Percentiles rank a stretch among this genome's conserved stretches.
Evolutionary conservation across 305 asterid genomes (phyloP).

Genomic region (Fraxinus greggii): DNA sequence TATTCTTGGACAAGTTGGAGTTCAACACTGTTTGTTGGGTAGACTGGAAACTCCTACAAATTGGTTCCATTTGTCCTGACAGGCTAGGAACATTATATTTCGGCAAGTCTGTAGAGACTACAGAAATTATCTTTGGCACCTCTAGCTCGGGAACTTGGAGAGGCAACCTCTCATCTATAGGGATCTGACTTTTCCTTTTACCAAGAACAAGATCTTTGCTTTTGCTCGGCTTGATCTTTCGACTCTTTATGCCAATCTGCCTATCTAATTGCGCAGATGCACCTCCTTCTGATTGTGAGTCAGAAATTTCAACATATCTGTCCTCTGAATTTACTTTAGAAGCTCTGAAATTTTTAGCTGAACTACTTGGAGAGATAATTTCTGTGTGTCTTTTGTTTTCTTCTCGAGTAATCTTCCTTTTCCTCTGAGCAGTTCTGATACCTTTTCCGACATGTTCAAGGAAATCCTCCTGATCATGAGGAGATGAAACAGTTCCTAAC

Average conservation of each 20-base stretch:
- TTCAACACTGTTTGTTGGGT: conserved; percentile 20
- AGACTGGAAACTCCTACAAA: conserved; percentile 8
- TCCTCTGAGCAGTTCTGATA: conserved; percentile 15
- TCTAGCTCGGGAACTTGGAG: conserved; percentile 10
- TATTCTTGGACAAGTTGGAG: conserved; percentile 18
- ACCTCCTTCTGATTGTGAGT: conserved; percentile 32
- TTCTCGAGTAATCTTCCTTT: conserved; percentile 31
- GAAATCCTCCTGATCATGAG: conserved; percentile 20
- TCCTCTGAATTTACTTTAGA: background rate
- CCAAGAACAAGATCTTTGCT: conserved; percentile 25
- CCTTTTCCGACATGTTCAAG: background rate
- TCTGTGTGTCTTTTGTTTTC: conserved; percentile 30
- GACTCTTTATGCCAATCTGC: conserved; percentile 19
- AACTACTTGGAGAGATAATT: background rate
- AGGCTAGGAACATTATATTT: conserved; percentile 21
- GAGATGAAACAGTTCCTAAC: conserved; percentile 27
- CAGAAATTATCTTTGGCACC: conserved; percentile 15
- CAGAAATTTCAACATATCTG: conserved; percentile 20
- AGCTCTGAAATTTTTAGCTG: background rate
- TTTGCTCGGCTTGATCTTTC: conserved; percentile 24
- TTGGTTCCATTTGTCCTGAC: conserved; percentile 24
- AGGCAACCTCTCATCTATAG: conserved; percentile 15
- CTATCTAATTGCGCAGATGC: conserved; percentile 16
- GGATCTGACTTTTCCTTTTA: conserved; percentile 27
- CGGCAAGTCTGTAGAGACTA: conserved; percentile 23